Conservation (phyloP, 1,284 basidiomycete species). For the Rhodotorula glutinis region DNA sequence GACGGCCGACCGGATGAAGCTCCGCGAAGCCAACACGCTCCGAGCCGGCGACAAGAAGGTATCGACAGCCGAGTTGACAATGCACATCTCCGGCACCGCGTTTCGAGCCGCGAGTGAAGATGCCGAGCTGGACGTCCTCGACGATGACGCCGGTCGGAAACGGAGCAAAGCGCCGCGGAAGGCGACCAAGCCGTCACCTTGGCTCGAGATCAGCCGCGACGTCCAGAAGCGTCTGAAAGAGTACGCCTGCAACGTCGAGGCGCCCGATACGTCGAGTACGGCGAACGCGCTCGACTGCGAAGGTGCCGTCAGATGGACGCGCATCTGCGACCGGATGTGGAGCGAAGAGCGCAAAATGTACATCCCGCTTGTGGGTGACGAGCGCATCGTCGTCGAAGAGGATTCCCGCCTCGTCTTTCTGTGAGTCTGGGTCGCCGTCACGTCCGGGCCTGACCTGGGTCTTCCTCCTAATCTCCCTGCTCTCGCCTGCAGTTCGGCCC, state of each 20-base stretch:
- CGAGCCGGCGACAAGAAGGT: conserved; percentile 20
- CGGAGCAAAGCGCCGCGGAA: conserved; percentile 11
- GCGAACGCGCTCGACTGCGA: conserved; percentile 14
- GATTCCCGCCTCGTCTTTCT: conserved; percentile 32
- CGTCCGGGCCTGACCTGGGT: background rate
- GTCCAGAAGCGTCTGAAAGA: conserved; percentile 7
- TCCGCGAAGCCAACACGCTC: conserved; percentile 32
- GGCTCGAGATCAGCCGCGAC: conserved; percentile 22
- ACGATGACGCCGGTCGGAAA: background rate
- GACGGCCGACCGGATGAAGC: conserved; percentile 18
- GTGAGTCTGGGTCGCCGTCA: background rate
- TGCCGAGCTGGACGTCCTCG: background rate
- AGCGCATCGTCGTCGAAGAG: conserved; percentile 32
- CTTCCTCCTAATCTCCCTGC: background rate
- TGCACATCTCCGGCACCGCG: conserved; percentile 30
- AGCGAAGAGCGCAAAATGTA: conserved; percentile 18
- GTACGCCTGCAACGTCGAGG: conserved; percentile 19
- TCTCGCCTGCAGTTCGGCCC: conserved; percentile 15
- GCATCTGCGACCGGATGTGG: conserved; percentile 30
- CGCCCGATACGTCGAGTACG: background rate
- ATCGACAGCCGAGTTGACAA: conserved; percentile 27
- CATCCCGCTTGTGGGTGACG: conserved; percentile 13
- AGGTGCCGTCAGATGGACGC: conserved; percentile 33
- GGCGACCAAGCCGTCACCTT: conserved; percentile 10
- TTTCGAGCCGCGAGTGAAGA: background rate